phyloP scores from a whole-genome alignment of 2,329 filamentous ascomycete genomes.

The Colletotrichum australisinense region DNA sequence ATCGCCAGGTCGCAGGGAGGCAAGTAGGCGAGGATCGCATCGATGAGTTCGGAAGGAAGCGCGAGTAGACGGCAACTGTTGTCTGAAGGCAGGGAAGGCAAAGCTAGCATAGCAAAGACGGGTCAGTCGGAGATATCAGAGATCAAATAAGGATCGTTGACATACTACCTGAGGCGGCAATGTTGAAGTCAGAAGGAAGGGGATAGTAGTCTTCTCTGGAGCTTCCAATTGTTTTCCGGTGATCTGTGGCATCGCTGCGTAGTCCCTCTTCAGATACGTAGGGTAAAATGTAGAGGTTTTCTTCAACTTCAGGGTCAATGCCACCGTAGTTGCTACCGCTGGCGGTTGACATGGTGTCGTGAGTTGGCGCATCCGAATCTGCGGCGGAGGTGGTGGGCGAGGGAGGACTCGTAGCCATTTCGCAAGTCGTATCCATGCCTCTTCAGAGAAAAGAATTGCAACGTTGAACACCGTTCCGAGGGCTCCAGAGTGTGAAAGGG shows the following conservation, averaged over 20 bases:
- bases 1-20: slow-evolving; percentile 71
- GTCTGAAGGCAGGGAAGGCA: neutral
- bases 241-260: slow-evolving; percentile 37
- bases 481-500: neutral
- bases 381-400: slow-evolving; percentile 5
- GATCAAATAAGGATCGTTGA: neutral
- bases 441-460: neutral
- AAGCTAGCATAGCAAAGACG: neutral
- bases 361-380: neutral
- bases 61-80: slow-evolving; percentile 52
- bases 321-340: slow-evolving; percentile 44
- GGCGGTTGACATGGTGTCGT: slow-evolving; percentile 5
- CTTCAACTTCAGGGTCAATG: slow-evolving; percentile 50
- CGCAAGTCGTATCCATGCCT: slow-evolving; percentile 9
- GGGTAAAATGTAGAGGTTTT: slow-evolving; percentile 44
- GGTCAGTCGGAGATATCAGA: neutral
- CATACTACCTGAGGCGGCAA: slow-evolving; percentile 1
- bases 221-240: slow-evolving; percentile 30
- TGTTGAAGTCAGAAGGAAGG: neutral
- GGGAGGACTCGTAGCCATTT: slow-evolving; percentile 24
- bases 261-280: slow-evolving; percentile 41
- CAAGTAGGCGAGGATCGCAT: slow-evolving; percentile 76
- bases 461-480: neutral
- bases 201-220: slow-evolving; percentile 34
- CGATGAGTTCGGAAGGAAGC: slow-evolving; percentile 81